Base-by-base conservation (phyloP, 1,284 basidiomycete species). In the Thecaphora thlaspeos region DNA sequence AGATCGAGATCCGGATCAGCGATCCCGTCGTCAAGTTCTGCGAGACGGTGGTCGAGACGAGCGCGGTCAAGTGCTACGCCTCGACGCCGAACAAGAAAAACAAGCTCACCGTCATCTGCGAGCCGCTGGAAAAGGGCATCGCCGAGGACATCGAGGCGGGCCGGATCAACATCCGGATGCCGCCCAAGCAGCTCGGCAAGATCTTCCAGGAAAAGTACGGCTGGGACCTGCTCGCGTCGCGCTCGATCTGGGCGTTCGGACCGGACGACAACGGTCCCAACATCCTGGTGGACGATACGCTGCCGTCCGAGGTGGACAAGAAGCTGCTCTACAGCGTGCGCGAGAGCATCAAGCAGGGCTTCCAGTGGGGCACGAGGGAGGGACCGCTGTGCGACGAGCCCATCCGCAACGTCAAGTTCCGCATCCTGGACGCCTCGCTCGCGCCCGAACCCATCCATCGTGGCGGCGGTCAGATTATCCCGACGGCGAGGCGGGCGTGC, bases 231-330 rank as follows among this genome's bases (percentile, higher is more conserved):
- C 84, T 99, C 59, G 94, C 95, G 2, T 93, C 91, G 42, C 85
- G 95, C 55, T 96, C 93, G 73, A 94, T 99, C 80, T 99, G 95
- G 95, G 91, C 93, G n/a, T 99, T 98, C 80, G 95, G 95, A 21
- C 94, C 95, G 5, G 92, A 97, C 64, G 88, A 87, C 66, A 91
- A 92, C 0, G 77, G 77, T 3, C 86, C 95, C 2, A 99, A 99
- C 79, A 85, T 95, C 51, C 80, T 98, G 43, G 81, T 98, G 68
- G 94, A 99, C 78, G 95, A 98, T 76, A 97, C 95, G 1, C 80
- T 98, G 42, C 94, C 95, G 4, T 90, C 88, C 17, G 91, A 96
- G 81, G 90, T 90, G 43, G 94, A 99, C 81, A 96, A 96, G 80
- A 95, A 92, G 79, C 74, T 91, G 55, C 81, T 99, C 51, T 86